These are phyloP conservation scores for Suillus alpinus DNA, from an alignment of 768 basidiomycete genomes.

Conservation along the genomic window DNA sequence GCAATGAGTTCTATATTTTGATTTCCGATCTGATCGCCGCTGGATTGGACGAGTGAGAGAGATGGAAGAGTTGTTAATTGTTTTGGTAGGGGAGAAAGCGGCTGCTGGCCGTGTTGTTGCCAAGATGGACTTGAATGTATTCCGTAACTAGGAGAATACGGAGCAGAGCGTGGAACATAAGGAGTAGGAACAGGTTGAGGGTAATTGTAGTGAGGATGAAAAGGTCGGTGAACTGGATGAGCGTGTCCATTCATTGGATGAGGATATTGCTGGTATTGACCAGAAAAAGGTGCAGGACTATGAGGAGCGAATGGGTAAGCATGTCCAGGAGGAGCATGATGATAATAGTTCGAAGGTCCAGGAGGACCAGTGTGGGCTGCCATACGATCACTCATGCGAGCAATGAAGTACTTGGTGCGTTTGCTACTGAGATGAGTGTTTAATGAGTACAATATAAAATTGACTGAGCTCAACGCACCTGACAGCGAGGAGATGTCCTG, in stretches of 20 bases:
- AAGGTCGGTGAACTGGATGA: slow-evolving; percentile 33
- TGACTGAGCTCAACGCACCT: background rate
- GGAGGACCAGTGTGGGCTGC: slow-evolving; percentile 9
- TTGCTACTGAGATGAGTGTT: no score
- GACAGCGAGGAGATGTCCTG: background rate
- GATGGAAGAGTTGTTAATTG: slow-evolving; percentile 52
- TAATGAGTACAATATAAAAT: background rate
- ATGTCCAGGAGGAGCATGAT: slow-evolving; percentile 28
- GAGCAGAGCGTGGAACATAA: slow-evolving; percentile 28
- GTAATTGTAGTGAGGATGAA: slow-evolving; percentile 36
- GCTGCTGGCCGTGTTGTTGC: slow-evolving; percentile 38
- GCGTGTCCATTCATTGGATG: slow-evolving; percentile 40
- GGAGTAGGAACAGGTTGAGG: slow-evolving; percentile 27
- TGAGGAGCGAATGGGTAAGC: slow-evolving; percentile 1
- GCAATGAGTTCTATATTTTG: slow-evolving; percentile 5
- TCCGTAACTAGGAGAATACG: slow-evolving; percentile 29
- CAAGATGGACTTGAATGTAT: slow-evolving; percentile 36
- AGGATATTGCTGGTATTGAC: slow-evolving; percentile 35
- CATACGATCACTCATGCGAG: slow-evolving; percentile 1
- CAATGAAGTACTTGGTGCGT: no score
- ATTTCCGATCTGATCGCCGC: slow-evolving; percentile 1
- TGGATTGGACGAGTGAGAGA: slow-evolving; percentile 13
- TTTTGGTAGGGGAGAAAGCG: slow-evolving; percentile 60
- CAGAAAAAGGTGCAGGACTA: slow-evolving; percentile 26
- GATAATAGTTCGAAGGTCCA: slow-evolving; percentile 26